Base-by-base conservation (phyloP, 768 basidiomycete genomes). In the Termitomyces sp. region DNA sequence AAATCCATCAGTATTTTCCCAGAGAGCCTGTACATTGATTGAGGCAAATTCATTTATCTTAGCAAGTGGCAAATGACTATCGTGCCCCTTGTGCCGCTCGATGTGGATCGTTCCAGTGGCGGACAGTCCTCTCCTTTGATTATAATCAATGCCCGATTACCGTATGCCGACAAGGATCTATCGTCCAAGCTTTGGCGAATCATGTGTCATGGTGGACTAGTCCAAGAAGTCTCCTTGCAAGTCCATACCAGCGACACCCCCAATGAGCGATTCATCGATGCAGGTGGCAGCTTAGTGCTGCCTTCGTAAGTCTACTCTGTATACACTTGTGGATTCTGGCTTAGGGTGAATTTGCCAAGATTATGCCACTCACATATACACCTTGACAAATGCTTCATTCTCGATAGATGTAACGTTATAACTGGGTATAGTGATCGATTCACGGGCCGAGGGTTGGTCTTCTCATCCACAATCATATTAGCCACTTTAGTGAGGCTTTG, bases 361-460 rank as follows among this genome's bases (percentile, higher is more conserved):
- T 61, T 85, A 50, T 84, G 83, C 65, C 84, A 85, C 68, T 76
- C 81, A 19, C 83, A 86, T 62, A 79, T 87, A 61, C 84, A 85
- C 67, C 75, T 86, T 33, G 84, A 86, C 72, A 85, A 87, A 68
- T 85, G 82, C 68, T 85, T 85, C 65, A 79, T 87, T 50, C 71
- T 87, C 54, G 79, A 78, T 60, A 69, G 76, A 67, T 84, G 82
- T 59, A 76, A 75, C 21, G 75, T 85, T 43, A 62, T 74, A 23
- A 75, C 74, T 45, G 82, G 84, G 84, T 85, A 68, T 53, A 76
- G 62, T 30, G 41, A 46, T 40, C 43, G 38, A 46, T 45, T 38
- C n/a, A 12, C 21, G 40, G 28, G 33, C 30, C 19, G 33, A 47
- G 28, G 8, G n/a, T 37, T 19, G 19, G 1, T 28, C 15, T 47